These are phyloP conservation scores for Aspergillus flavus DNA, from an alignment of 2,329 filamentous ascomycete species.

Conservation along the genomic window DNA sequence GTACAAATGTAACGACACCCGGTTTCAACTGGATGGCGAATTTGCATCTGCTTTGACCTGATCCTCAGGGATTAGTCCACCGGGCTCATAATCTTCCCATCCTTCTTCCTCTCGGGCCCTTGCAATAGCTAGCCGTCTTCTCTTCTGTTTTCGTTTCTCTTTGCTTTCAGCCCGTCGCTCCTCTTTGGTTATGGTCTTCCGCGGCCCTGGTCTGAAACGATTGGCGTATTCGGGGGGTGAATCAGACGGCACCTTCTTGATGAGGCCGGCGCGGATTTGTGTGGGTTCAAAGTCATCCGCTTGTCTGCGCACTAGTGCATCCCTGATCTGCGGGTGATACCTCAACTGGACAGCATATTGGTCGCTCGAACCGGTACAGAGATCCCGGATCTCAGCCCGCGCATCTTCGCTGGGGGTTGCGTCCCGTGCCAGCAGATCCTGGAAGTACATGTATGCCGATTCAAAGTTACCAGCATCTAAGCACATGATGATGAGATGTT, in stretches of 20 bases:
- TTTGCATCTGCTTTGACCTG: slow-evolving; percentile 4
- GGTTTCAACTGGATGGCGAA: background rate
- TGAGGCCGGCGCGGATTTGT: background rate
- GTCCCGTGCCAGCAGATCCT: slow-evolving; percentile 38
- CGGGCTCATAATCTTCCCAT: slow-evolving; percentile 25
- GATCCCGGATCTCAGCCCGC: slow-evolving; percentile 30
- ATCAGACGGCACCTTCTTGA: slow-evolving; percentile 2
- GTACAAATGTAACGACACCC: background rate
- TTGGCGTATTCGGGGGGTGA: slow-evolving; percentile 1
- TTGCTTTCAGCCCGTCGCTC: slow-evolving; percentile 21
- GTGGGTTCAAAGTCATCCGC: slow-evolving; percentile 3
- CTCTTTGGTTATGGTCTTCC: slow-evolving; percentile 13
- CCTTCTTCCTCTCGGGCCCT: slow-evolving; percentile 23
- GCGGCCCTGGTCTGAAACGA: slow-evolving; percentile 6
- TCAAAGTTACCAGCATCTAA: slow-evolving; percentile 41
- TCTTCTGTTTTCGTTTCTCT: slow-evolving; percentile 25
- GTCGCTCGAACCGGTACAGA: slow-evolving; percentile 33
- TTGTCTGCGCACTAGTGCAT: slow-evolving; percentile 7
- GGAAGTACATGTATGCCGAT: slow-evolving; percentile 42
- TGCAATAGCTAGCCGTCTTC: slow-evolving; percentile 23
- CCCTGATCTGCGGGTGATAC: slow-evolving; percentile 32
- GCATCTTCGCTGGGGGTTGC: slow-evolving; percentile 28
- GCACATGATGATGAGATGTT: slow-evolving; percentile 63
- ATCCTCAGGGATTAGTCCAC: slow-evolving; percentile 21
- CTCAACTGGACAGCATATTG: slow-evolving; percentile 33